phyloP scores from a whole-genome alignment of 2,329 filamentous ascomycete species.

The Epichloe elymi region DNA sequence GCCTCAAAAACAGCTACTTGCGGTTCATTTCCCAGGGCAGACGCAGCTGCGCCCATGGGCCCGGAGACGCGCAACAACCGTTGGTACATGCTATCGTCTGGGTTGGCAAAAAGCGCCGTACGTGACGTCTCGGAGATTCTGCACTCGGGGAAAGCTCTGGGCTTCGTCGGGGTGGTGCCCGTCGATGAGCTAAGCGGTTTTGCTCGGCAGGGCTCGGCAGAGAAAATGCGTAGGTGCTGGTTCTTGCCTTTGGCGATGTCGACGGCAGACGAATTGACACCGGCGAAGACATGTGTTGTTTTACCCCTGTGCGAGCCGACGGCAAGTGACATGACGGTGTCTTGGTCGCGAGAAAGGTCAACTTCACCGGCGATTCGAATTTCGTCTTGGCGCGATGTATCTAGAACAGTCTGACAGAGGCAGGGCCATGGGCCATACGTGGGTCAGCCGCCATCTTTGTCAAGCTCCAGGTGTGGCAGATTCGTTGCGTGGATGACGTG shows the following conservation, averaged over 20 bases:
- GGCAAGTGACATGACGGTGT: slow-evolving; percentile 75
- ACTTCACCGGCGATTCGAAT: slow-evolving; percentile 57
- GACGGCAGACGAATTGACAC: slow-evolving; percentile 68
- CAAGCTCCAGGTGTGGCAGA: neutral
- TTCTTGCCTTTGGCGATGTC: slow-evolving; percentile 67
- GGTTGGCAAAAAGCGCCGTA: slow-evolving; percentile 40
- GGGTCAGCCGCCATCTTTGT: neutral
- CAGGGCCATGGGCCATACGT: neutral
- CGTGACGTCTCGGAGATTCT: slow-evolving; percentile 40
- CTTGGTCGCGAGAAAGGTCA: slow-evolving; percentile 70
- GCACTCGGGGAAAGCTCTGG: slow-evolving; percentile 11
- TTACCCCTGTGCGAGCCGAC: slow-evolving; percentile 48
- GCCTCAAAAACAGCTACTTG: slow-evolving; percentile 71
- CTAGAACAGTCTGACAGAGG: slow-evolving; percentile 50
- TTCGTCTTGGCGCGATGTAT: slow-evolving; percentile 51
- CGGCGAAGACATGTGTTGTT: slow-evolving; percentile 48
- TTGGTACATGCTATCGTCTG: slow-evolving; percentile 43
- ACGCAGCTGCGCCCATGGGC: slow-evolving; percentile 65
- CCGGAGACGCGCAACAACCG: slow-evolving; percentile 43
- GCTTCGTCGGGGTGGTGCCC: slow-evolving; percentile 8
- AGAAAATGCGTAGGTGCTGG: slow-evolving; percentile 69
- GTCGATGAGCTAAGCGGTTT: slow-evolving; percentile 20
- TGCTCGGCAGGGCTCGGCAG: slow-evolving; percentile 31
- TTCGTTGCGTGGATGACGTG: neutral
- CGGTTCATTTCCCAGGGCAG: slow-evolving; percentile 59